These are phyloP conservation scores for Paradendryphiella salina DNA, from an alignment of 2,329 filamentous ascomycete genomes.

Conservation along the genomic window DNA sequence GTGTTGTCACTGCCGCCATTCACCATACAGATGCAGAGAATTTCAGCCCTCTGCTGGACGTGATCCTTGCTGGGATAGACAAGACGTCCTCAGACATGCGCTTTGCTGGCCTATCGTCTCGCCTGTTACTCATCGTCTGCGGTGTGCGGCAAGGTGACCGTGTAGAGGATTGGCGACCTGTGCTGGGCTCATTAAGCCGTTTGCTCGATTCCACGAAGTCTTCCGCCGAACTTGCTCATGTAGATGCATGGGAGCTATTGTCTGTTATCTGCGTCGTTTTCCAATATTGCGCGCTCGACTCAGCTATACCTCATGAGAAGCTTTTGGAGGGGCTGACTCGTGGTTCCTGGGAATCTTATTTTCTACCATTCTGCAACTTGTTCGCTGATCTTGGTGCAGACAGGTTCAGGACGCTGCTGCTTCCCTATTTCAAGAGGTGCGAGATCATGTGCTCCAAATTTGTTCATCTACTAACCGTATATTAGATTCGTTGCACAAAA, in stretches of 20 bases:
- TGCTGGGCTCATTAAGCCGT: conserved; percentile 55
- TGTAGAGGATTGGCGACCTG: conserved; percentile 69
- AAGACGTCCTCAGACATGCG: conserved; percentile 51
- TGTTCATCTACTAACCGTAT: conserved; percentile 21
- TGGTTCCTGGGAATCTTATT: conserved; percentile 69
- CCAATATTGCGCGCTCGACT: conserved; percentile 76
- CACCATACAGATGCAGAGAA: conserved; percentile 78
- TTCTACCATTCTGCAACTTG: conserved; percentile 82
- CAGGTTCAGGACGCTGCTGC: conserved; percentile 76
- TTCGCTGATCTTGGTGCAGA: conserved; percentile 73
- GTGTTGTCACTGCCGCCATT: conserved; percentile 77
- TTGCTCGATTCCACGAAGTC: conserved; percentile 43
- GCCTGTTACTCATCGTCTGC: conserved; percentile 68
- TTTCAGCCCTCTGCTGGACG: conserved; percentile 68
- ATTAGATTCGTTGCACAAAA: conserved; percentile 67
- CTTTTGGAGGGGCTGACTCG: conserved; percentile 67
- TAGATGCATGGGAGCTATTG: conserved; percentile 46
- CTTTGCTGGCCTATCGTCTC: conserved; percentile 34
- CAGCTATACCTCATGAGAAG: conserved; percentile 70
- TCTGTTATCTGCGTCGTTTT: conserved; percentile 65
- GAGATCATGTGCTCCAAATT: neutral
- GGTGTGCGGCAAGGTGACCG: conserved; percentile 81
- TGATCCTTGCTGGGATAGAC: conserved; percentile 52
- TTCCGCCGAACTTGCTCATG: conserved; percentile 36
- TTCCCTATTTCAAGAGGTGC: conserved; percentile 80